phyloP scores from a whole-genome alignment of 192 early-diverging fungal species.

The Backusella sp. region DNA sequence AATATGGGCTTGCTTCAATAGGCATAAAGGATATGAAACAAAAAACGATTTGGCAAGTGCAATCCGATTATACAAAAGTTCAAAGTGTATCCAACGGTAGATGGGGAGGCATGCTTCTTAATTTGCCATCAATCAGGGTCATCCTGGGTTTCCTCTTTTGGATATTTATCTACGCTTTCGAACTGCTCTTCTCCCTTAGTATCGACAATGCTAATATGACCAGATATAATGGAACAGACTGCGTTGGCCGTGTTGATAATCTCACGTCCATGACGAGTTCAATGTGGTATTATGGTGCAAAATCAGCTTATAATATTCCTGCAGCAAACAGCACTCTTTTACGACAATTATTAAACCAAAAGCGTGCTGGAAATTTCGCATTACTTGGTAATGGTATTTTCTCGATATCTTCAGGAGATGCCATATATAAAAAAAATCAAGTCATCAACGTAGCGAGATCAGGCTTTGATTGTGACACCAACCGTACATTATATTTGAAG shows the following conservation, averaged over 20 bases:
- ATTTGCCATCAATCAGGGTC: not conserved
- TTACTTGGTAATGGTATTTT: not conserved
- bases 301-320: not conserved
- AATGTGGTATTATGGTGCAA: not conserved
- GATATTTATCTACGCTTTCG: not conserved
- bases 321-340: not conserved
- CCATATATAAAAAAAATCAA: not conserved
- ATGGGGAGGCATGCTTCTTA: not conserved
- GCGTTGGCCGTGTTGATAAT: not conserved
- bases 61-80: not conserved
- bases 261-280: not conserved
- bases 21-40: not conserved
- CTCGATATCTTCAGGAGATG: not conserved
- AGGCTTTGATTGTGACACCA: not conserved
- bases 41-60: not conserved
- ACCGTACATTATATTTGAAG: not conserved
- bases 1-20: not conserved
- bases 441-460: not conserved
- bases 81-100: not conserved
- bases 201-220: not conserved
- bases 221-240: not conserved
- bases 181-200: not conserved
- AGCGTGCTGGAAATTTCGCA: not conserved
- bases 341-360: not conserved
- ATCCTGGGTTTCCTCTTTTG: not conserved